phyloP scores from a whole-genome alignment of 345 rosid species.

The Capsella bursapastoris region DNA sequence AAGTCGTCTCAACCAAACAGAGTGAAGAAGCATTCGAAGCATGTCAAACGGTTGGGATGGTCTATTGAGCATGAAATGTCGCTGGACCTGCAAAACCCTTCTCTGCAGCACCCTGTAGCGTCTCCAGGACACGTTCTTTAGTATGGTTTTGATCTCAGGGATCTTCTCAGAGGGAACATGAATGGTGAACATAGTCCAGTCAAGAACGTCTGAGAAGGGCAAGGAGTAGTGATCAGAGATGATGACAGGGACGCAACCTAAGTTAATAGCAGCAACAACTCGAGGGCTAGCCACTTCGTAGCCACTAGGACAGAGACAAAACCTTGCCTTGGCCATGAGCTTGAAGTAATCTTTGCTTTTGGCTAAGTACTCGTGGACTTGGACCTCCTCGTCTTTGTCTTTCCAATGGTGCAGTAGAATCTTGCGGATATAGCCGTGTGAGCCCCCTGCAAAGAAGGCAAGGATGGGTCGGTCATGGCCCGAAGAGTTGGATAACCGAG shows the following conservation, averaged over 20 bases:
- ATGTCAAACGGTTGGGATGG: constrained; percentile 60
- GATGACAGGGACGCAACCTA: constrained; percentile 58
- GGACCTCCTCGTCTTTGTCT: constrained; percentile 52
- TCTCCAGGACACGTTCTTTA: constrained; percentile 37
- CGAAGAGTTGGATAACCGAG: constrained; percentile 24
- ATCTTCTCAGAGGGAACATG: constrained; percentile 50
- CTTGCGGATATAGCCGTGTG: constrained; percentile 52
- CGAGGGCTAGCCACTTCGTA: constrained; percentile 64
- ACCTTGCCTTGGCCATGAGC: constrained; percentile 50
- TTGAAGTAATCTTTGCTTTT: constrained; percentile 43
- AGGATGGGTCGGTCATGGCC: constrained; percentile 44
- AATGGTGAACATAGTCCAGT: constrained; percentile 56
- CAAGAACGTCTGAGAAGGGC: constrained; percentile 58
- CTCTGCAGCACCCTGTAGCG: constrained; percentile 48
- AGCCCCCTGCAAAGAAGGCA: constrained; percentile 59
- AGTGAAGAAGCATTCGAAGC: constrained; percentile 58
- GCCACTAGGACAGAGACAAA: constrained; percentile 65
- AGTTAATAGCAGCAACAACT: constrained; percentile 51
- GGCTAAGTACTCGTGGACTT: constrained; percentile 52
- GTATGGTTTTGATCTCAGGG: constrained; percentile 49
- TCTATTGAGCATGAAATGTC: constrained; percentile 54
- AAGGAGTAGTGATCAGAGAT: constrained; percentile 52
- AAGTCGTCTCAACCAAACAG: constrained; percentile 61
- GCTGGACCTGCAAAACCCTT: constrained; percentile 47
- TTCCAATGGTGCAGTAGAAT: constrained; percentile 49